Conservation (phyloP, 495 filamentous ascomycete genomes). For the Thozetella sp. region DNA sequence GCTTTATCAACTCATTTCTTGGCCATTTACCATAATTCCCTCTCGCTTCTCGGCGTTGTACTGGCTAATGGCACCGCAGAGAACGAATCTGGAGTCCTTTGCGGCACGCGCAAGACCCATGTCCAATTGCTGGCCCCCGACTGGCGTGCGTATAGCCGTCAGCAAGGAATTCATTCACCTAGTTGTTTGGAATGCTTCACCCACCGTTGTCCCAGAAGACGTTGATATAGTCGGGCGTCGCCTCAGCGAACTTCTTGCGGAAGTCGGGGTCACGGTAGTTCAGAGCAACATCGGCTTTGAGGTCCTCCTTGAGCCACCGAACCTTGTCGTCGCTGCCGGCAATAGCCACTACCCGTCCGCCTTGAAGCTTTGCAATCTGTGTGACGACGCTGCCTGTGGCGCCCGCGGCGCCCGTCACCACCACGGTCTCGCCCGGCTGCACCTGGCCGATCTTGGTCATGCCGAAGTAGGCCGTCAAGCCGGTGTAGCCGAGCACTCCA, state of each 20-base stretch:
- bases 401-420: constrained; percentile 71
- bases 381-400: constrained; percentile 70
- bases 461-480: constrained; percentile 70
- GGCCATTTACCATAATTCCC: constrained; percentile 21
- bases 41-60: constrained; percentile 38
- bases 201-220: constrained; percentile 68
- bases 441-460: constrained; percentile 61
- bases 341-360: constrained; percentile 61
- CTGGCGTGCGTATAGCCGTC: constrained; percentile 7
- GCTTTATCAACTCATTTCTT: too few species aligned
- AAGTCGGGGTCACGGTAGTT: constrained; percentile 68
- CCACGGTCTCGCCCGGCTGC: constrained; percentile 61
- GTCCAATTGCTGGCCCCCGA: constrained; percentile 68
- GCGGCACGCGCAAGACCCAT: constrained; percentile 60
- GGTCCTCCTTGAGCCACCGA: constrained; percentile 56
- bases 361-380: constrained; percentile 70
- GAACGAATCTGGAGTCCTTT: constrained; percentile 57
- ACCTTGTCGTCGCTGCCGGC: constrained; percentile 68
- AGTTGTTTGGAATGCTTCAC: constrained; percentile 4
- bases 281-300: constrained; percentile 66
- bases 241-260: constrained; percentile 53
- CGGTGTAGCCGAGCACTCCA: constrained; percentile 62
- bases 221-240: constrained; percentile 63
- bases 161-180: not conserved
- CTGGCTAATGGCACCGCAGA: constrained; percentile 53